phyloP scores from a whole-genome alignment of 768 basidiomycete species.

The Trametes elegans region DNA sequence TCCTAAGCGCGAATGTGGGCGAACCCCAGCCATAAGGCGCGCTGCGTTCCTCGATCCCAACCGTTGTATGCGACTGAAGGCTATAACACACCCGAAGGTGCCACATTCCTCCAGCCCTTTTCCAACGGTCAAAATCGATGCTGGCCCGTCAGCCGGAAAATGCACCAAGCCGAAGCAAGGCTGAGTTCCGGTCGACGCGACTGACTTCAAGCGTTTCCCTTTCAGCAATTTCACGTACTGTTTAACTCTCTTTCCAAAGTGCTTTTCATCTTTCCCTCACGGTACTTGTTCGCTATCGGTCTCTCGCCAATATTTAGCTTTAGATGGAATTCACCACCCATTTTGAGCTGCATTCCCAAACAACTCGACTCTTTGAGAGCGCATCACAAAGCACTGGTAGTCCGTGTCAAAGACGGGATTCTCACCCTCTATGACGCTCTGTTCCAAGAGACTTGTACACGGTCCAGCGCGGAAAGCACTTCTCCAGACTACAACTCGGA shows the following conservation, averaged over 20 bases:
- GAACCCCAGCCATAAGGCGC: slow-evolving; percentile 52
- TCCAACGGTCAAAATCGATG: slow-evolving; percentile 63
- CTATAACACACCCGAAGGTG: slow-evolving; percentile 69
- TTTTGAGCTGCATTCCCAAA: slow-evolving; percentile 85
- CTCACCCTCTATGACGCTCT: slow-evolving; percentile 78
- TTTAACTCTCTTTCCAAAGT: slow-evolving; percentile 81
- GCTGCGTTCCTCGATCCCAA: slow-evolving; percentile 64
- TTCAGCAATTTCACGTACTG: slow-evolving; percentile 81
- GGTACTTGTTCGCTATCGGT: slow-evolving; percentile 84
- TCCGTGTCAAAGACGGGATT: slow-evolving; percentile 65
- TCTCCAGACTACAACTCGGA: slow-evolving; percentile 82
- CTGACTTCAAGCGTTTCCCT: slow-evolving; percentile 71
- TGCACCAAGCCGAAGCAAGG: slow-evolving; percentile 27
- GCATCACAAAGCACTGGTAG: slow-evolving; percentile 62
- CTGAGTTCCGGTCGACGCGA: slow-evolving; percentile 48
- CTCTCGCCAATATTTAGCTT: slow-evolving; percentile 81
- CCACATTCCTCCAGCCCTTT: slow-evolving; percentile 60
- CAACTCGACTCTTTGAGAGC: slow-evolving; percentile 80
- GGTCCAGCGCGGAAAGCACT: slow-evolving; percentile 67
- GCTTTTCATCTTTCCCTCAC: slow-evolving; percentile 83
- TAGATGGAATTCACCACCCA: slow-evolving; percentile 84
- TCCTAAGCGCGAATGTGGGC: slow-evolving; percentile 62
- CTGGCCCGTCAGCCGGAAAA: slow-evolving; percentile 51
- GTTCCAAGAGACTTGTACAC: slow-evolving; percentile 79
- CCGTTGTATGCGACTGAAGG: slow-evolving; percentile 49